phyloP scores from a whole-genome alignment of 768 basidiomycete genomes.

The Polyporus arcularius region DNA sequence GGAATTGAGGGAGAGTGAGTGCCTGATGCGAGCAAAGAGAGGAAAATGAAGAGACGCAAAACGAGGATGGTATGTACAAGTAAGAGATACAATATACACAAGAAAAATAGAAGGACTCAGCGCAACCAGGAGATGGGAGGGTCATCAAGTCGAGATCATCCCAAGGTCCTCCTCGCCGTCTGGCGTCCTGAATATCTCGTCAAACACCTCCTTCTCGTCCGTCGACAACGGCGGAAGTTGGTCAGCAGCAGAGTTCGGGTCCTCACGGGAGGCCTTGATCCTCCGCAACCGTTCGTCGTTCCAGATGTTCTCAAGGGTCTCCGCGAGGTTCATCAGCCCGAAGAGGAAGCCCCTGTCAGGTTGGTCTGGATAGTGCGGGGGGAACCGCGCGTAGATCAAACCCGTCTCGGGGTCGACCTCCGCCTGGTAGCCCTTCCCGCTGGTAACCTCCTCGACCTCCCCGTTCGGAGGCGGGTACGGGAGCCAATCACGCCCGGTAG shows the following conservation, averaged over 20 bases:
- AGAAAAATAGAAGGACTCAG: neutral
- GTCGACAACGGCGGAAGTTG: conserved; percentile 65
- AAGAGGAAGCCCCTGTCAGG: conserved; percentile 95
- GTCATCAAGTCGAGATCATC: conserved; percentile 66
- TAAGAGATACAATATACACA: neutral
- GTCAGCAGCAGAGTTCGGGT: conserved; percentile 43
- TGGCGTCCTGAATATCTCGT: conserved; percentile 61
- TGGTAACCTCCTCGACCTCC: conserved; percentile 46
- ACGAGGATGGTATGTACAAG: neutral
- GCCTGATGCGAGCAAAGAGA: neutral
- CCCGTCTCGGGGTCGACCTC: conserved; percentile 83
- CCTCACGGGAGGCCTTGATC: conserved; percentile 63
- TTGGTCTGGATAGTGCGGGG: conserved; percentile 84
- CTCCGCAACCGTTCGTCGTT: conserved; percentile 77
- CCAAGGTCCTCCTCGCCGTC: conserved; percentile 71
- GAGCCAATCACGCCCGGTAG: conserved; percentile 90
- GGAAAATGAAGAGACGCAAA: neutral
- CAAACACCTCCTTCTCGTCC: conserved; percentile 80
- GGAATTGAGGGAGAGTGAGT: neutral
- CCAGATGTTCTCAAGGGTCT: conserved; percentile 82
- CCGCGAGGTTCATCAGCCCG: conserved; percentile 81
- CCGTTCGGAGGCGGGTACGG: conserved; percentile 53
- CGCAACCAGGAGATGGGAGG: neutral
- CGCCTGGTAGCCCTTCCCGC: conserved; percentile 76
- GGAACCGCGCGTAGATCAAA: conserved; percentile 87